Evolutionary conservation across 139 green algal species (phyloP).

Genomic region (Mychonastes homosphaera): DNA sequence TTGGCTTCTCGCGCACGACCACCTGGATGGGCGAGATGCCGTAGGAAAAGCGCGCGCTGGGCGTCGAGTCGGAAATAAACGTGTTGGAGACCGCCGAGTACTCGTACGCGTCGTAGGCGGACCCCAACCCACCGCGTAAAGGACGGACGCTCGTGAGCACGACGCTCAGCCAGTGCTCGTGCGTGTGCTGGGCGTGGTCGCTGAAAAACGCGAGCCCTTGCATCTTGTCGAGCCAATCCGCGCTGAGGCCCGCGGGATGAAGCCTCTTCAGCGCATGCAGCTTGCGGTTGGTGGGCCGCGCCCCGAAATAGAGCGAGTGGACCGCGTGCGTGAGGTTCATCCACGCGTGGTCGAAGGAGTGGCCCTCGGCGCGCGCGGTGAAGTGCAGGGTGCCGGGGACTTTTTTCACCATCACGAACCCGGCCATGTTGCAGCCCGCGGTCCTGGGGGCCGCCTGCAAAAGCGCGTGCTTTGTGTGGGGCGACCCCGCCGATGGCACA

Average conservation of each 20-base stretch:
- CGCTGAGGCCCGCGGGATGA: slow-evolving; percentile 64
- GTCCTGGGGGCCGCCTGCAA: slow-evolving; percentile 27
- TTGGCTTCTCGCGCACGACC: slow-evolving; percentile 45
- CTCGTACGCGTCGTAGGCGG: slow-evolving; percentile 73
- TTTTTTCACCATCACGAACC: no score
- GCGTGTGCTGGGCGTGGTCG: slow-evolving; percentile 50
- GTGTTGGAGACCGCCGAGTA: slow-evolving; percentile 74
- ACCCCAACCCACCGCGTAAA: background rate
- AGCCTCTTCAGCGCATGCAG: slow-evolving; percentile 33
- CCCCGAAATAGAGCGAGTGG: slow-evolving; percentile 62
- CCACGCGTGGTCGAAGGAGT: slow-evolving; percentile 73
- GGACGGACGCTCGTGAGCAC: background rate
- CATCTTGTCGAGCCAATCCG: slow-evolving; percentile 84
- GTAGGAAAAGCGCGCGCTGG: slow-evolving; percentile 66
- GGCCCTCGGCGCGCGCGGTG: slow-evolving; percentile 55
- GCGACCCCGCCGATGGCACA: slow-evolving; percentile 54
- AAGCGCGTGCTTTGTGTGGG: slow-evolving; percentile 40
- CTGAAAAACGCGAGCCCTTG: slow-evolving; percentile 49
- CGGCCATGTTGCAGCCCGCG: slow-evolving; percentile 63
- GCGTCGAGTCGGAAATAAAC: slow-evolving; percentile 56
- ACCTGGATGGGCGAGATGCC: slow-evolving; percentile 70
- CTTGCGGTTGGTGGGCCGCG: slow-evolving; percentile 51
- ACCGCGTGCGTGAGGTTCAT: slow-evolving; percentile 76
- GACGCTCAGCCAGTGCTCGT: slow-evolving; percentile 85
- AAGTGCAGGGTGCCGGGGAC: slow-evolving; percentile 86